These are phyloP conservation scores for Aureobasidium melanogenum DNA, from an alignment of 2,329 filamentous ascomycete genomes.

Conservation along the genomic window DNA sequence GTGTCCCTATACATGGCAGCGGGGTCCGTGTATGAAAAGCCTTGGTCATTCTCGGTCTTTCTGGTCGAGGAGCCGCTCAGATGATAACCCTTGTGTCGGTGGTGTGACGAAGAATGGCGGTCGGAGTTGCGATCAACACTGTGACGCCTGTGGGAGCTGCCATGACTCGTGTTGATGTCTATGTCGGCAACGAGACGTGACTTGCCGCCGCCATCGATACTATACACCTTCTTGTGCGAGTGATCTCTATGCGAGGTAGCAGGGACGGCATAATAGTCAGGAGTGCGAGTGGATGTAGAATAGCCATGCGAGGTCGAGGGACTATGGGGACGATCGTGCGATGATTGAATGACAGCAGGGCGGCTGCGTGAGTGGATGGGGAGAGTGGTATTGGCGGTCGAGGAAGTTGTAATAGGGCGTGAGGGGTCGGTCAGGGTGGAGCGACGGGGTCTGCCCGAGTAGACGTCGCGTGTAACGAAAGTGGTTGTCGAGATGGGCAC, in stretches of 20 bases:
- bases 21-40: slow-evolving; percentile 41
- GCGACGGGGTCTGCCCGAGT: slow-evolving; percentile 36
- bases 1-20: slow-evolving; percentile 43
- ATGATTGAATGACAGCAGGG: slow-evolving; percentile 26
- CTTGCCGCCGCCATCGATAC: slow-evolving; percentile 35
- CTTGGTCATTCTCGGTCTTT: slow-evolving; percentile 12
- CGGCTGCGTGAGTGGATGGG: slow-evolving; percentile 25
- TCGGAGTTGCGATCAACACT: slow-evolving; percentile 24
- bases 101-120: slow-evolving; percentile 17
- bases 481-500: slow-evolving; percentile 29
- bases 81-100: slow-evolving; percentile 24
- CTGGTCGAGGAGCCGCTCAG: slow-evolving; percentile 19
- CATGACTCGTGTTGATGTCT: slow-evolving; percentile 26
- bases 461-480: slow-evolving; percentile 31
- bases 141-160: slow-evolving; percentile 17
- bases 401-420: slow-evolving; percentile 19
- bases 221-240: slow-evolving; percentile 43
- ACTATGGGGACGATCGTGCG: slow-evolving; percentile 30
- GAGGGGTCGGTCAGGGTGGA: slow-evolving; percentile 34
- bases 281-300: slow-evolving; percentile 16
- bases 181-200: slow-evolving; percentile 27
- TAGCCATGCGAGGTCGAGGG: slow-evolving; percentile 30
- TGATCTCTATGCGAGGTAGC: slow-evolving; percentile 27
- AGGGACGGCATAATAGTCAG: slow-evolving; percentile 32
- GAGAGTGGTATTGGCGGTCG: slow-evolving; percentile 24